Conservation (phyloP, 2,329 filamentous ascomycete genomes). For the Ophiocordyceps polyrhachis-furcata region DNA sequence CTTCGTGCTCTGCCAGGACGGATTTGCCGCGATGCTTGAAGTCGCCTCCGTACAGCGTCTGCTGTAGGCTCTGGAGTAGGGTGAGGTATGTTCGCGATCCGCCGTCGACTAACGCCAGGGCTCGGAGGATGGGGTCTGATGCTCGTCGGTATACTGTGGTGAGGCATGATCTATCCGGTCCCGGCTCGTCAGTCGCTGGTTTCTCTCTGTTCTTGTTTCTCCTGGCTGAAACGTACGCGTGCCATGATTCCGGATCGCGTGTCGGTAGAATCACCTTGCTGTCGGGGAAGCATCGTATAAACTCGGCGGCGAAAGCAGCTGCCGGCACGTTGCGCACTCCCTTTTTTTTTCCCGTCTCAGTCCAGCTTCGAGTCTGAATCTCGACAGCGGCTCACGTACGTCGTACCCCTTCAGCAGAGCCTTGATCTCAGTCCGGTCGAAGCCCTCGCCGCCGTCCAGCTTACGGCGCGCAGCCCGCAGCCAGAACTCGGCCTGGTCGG, state of each 20-base stretch:
- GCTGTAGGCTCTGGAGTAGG: neutral
- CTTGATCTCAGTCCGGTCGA: neutral
- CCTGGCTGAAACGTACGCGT: neutral
- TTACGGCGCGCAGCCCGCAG: neutral
- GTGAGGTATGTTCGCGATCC: neutral
- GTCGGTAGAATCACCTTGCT: neutral
- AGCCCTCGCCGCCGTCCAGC: neutral
- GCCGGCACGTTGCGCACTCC: neutral
- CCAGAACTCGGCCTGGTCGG: constrained; percentile 1
- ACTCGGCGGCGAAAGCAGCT: neutral
- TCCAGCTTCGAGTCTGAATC: neutral
- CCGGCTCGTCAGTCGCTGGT: neutral
- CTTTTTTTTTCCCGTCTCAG: neutral
- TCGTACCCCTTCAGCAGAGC: neutral
- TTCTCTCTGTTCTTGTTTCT: no score
- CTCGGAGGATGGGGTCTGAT: neutral
- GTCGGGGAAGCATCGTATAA: neutral
- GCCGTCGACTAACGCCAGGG: neutral
- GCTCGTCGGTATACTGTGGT: neutral
- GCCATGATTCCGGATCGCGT: neutral
- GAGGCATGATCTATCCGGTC: neutral
- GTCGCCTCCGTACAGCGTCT: neutral
- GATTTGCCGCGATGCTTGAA: neutral
- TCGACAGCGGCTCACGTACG: neutral
- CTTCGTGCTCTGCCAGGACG: neutral